phyloP scores from a whole-genome alignment of 2,329 filamentous ascomycete species.

The Fusarium veterinarium region DNA sequence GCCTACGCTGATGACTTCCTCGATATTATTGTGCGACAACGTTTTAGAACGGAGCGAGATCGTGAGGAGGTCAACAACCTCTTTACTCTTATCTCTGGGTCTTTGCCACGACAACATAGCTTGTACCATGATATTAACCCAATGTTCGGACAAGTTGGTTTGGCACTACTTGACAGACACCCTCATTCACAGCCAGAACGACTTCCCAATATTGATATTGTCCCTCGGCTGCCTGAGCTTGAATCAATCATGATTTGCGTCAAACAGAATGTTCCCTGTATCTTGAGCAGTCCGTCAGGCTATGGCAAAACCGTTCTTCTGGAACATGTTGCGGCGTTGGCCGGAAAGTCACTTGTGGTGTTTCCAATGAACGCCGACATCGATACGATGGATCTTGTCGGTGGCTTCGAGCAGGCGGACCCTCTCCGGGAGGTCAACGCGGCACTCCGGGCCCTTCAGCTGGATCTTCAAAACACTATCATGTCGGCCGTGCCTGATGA shows the following conservation, averaged over 20 bases:
- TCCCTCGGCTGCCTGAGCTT: slow-evolving; percentile 74
- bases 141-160: slow-evolving; percentile 79
- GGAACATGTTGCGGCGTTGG: slow-evolving; percentile 80
- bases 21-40: slow-evolving; percentile 83
- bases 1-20: slow-evolving; percentile 78
- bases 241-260: slow-evolving; percentile 91
- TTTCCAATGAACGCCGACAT: slow-evolving; percentile 95
- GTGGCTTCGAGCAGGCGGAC: slow-evolving; percentile 95
- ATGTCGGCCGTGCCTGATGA: slow-evolving; percentile 60
- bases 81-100: slow-evolving; percentile 73
- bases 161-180: slow-evolving; percentile 76
- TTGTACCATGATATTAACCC: slow-evolving; percentile 78
- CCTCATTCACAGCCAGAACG: slow-evolving; percentile 61
- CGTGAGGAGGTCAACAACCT: slow-evolving; percentile 72
- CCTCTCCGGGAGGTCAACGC: slow-evolving; percentile 76
- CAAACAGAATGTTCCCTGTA: slow-evolving; percentile 87
- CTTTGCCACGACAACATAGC: slow-evolving; percentile 65
- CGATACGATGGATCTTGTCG: slow-evolving; percentile 96
- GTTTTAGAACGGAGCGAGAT: slow-evolving; percentile 82
- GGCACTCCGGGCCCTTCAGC: slow-evolving; percentile 60
- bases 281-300: slow-evolving; percentile 86
- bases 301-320: slow-evolving; percentile 88
- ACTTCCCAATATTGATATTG: slow-evolving; percentile 62
- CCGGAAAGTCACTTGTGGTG: slow-evolving; percentile 80
- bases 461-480: slow-evolving; percentile 63